Evolutionary conservation across 2,329 filamentous ascomycete genomes (phyloP).

Genomic region (Trichoderma sp.): DNA sequence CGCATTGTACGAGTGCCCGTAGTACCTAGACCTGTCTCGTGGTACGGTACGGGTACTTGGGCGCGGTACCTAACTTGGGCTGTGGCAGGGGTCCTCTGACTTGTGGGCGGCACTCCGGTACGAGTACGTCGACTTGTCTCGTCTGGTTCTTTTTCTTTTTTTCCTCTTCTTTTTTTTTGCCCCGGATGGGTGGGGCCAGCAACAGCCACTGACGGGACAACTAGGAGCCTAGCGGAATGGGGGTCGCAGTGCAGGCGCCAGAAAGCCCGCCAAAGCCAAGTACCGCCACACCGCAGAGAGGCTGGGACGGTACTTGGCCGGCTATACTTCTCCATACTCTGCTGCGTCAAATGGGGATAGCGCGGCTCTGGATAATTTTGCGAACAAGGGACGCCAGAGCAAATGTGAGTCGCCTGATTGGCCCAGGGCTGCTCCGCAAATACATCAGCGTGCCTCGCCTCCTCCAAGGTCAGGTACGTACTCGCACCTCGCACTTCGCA

Average conservation of each 20-base stretch:
- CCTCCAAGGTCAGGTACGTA: slow-evolving; percentile 15
- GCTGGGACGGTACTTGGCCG: slow-evolving; percentile 9
- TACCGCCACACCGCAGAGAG: not conserved
- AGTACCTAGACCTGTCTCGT: not conserved
- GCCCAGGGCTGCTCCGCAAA: slow-evolving; percentile 6
- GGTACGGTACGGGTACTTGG: not conserved
- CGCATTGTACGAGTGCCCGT: not conserved
- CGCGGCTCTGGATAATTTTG: slow-evolving; percentile 12
- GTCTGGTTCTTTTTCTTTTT: not conserved
- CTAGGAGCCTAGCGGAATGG: slow-evolving; percentile 20
- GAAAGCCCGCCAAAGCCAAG: not conserved
- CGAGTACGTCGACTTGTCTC: not conserved
- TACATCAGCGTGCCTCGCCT: slow-evolving; percentile 18
- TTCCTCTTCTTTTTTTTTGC: not conserved
- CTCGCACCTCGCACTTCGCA: not conserved
- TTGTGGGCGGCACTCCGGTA: not conserved
- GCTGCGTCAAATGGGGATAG: not conserved
- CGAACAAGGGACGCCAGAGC: not conserved
- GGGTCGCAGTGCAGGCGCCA: slow-evolving; percentile 7
- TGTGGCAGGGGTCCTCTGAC: not conserved
- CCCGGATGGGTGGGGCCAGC: slow-evolving; percentile 11
- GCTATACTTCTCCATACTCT: not conserved
- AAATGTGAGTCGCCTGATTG: not conserved
- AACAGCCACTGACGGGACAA: slow-evolving; percentile 24
- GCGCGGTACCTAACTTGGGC: not conserved